Evolutionary conservation across 129 eudicot species (phyloP).

Genomic region (Centella asiatica): DNA sequence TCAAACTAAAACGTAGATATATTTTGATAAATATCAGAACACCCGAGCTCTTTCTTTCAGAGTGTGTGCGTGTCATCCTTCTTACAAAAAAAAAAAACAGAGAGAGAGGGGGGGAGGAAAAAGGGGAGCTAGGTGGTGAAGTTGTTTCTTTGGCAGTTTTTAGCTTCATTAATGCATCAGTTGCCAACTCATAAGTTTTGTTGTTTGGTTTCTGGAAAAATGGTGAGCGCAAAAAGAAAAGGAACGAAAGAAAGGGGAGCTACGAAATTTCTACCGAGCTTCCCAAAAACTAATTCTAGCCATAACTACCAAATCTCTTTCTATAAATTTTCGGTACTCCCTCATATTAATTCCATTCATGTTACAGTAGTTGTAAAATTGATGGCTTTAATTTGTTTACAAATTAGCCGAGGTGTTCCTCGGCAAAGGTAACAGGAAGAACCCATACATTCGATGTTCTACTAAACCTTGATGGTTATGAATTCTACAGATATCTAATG

Average conservation of each 20-base stretch:
- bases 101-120: too few relatives aligned
- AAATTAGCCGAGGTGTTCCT: too few relatives aligned
- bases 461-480: too few relatives aligned
- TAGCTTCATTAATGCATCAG: background rate
- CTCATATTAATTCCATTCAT: too few relatives aligned
- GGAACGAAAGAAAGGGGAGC: background rate
- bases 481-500: too few relatives aligned
- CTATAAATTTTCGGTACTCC: too few relatives aligned
- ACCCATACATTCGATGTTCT: too few relatives aligned
- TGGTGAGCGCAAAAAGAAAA: background rate
- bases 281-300: background rate
- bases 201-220: constrained; percentile 7
- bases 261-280: background rate
- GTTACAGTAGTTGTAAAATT: too few relatives aligned
- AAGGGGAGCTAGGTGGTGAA: constrained; percentile 1
- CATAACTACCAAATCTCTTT: too few relatives aligned
- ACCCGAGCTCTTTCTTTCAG: background rate
- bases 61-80: background rate
- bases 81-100: background rate
- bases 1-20: background rate
- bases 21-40: too few relatives aligned
- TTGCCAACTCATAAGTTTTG: constrained; percentile 13
- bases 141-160: background rate
- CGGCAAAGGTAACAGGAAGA: too few relatives aligned
- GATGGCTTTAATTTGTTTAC: too few relatives aligned